Conservation (phyloP, 768 basidiomycete species). For the Mycena chlorophos region DNA sequence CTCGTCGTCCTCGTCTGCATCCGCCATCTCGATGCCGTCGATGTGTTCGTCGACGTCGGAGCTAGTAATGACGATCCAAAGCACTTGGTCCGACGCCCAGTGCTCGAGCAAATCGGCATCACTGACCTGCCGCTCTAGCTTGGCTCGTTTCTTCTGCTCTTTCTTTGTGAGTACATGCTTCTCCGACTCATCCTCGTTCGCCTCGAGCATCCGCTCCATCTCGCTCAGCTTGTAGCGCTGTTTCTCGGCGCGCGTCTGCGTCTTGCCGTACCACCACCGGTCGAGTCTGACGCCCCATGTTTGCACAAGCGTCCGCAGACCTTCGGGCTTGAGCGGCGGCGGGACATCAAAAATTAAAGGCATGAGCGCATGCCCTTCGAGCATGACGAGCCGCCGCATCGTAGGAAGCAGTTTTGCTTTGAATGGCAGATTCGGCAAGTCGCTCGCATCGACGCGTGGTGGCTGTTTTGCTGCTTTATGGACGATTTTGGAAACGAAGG, state of each 20-base stretch:
- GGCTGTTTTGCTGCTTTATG: conserved; percentile 20
- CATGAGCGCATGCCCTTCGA: conserved; percentile 22
- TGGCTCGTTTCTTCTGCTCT: conserved; percentile 11
- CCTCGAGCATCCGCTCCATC: no score
- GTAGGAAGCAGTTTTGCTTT: conserved; percentile 8
- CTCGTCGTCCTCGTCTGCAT: conserved; percentile 11
- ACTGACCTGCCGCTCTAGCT: conserved; percentile 19
- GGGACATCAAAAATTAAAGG: conserved; percentile 24
- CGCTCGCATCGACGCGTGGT: conserved; percentile 10
- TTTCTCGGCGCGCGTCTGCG: conserved; percentile 7
- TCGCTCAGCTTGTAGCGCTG: no score
- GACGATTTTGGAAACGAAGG: conserved; percentile 23
- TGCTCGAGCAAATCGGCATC: conserved; percentile 26
- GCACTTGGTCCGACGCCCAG: conserved; percentile 20
- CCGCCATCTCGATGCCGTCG: conserved; percentile 23
- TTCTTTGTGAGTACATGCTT: background rate
- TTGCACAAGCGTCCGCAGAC: conserved; percentile 16
- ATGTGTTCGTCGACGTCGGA: conserved; percentile 24
- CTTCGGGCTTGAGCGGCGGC: conserved; percentile 25
- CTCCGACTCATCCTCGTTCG: background rate
- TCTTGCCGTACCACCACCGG: conserved; percentile 11
- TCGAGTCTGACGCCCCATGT: conserved; percentile 24
- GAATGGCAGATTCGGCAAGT: conserved; percentile 1
- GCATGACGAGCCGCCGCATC: conserved; percentile 23
- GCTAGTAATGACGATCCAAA: conserved; percentile 29